Percentiles rank a stretch among this genome's conserved stretches.
These are phyloP conservation scores for Aspergillus aculeatinus DNA, from an alignment of 2,329 filamentous ascomycete species.

Conservation along the genomic window DNA sequence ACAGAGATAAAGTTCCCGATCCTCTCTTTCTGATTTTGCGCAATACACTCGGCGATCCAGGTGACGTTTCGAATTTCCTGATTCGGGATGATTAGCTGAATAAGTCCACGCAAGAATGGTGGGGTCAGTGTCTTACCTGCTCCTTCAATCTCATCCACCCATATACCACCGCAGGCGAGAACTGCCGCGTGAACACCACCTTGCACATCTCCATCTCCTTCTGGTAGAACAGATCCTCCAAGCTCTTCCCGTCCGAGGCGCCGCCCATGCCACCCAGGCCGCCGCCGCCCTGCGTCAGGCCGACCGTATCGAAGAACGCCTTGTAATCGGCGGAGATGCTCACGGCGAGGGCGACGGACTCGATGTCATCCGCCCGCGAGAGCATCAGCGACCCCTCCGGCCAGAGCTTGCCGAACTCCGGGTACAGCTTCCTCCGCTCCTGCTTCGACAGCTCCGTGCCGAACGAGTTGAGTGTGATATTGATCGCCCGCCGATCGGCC, in stretches of 20 bases:
- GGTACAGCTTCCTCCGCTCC: constrained; percentile 95
- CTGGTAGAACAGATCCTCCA: constrained; percentile 98
- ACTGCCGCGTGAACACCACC: constrained; percentile 90
- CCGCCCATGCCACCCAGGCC: constrained; percentile 74
- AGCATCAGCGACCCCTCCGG: constrained; percentile 95
- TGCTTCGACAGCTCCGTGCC: constrained; percentile 92
- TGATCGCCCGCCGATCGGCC: constrained; percentile 93
- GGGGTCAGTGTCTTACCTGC: constrained; percentile 64
- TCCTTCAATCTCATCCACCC: constrained; percentile 97
- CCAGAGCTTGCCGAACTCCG: constrained; percentile 83
- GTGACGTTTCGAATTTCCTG: constrained; percentile 99
- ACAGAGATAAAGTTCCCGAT: constrained; percentile 99
- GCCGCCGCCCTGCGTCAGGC: constrained; percentile 70
- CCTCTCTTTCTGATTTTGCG: constrained; percentile 98
- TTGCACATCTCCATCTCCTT: constrained; percentile 99
- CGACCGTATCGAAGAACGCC: constrained; percentile 90
- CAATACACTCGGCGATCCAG: constrained; percentile 99
- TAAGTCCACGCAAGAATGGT: no score
- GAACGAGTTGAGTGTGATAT: constrained; percentile 98
- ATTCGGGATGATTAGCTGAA: no score
- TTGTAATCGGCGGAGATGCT: constrained; percentile 94
- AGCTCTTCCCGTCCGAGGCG: constrained; percentile 78
- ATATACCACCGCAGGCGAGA: constrained; percentile 92
- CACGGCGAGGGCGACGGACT: constrained; percentile 88
- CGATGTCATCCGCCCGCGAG: constrained; percentile 88